These are phyloP conservation scores for Euphrasia confusa DNA, from an alignment of 257 asterid genomes.

Conservation along the genomic window DNA sequence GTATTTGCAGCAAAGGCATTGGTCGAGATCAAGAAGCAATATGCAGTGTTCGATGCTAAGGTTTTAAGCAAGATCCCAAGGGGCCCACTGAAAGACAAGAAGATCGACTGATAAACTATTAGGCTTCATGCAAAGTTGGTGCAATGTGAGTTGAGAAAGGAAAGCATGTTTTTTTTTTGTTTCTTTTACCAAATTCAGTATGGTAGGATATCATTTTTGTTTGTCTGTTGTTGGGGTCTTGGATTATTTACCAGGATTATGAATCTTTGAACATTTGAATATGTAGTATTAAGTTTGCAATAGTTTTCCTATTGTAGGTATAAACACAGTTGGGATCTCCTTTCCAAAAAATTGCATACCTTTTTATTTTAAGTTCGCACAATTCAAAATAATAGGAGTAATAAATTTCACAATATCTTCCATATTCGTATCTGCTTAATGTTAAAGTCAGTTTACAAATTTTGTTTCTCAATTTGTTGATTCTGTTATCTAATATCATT, in stretches of 20 bases:
- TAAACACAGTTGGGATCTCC: too few species aligned
- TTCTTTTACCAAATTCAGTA: neutral
- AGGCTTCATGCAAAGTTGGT: neutral
- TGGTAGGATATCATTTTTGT: neutral
- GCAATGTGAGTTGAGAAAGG: neutral
- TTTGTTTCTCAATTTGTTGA: too few species aligned
- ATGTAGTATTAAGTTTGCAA: neutral
- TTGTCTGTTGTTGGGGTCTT: neutral
- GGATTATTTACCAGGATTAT: neutral
- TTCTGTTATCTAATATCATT: too few species aligned
- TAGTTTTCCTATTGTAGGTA: too few species aligned
- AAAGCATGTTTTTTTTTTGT: neutral
- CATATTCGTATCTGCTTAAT: too few species aligned
- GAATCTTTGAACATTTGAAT: neutral
- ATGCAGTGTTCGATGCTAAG: conserved; percentile 59
- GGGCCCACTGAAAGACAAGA: conserved; percentile 57
- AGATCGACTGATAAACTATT: conserved; percentile 14
- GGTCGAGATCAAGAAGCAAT: conserved; percentile 71
- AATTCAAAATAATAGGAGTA: too few species aligned
- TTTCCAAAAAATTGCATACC: too few species aligned
- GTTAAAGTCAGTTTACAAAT: too few species aligned
- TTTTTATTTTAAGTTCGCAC: too few species aligned
- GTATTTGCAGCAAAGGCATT: conserved; percentile 59
- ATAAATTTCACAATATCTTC: too few species aligned
- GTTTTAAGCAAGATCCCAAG: conserved; percentile 80